Base-by-base conservation (phyloP, 1,139 yeast species). In the Nakaseomyces nivariensis region DNA sequence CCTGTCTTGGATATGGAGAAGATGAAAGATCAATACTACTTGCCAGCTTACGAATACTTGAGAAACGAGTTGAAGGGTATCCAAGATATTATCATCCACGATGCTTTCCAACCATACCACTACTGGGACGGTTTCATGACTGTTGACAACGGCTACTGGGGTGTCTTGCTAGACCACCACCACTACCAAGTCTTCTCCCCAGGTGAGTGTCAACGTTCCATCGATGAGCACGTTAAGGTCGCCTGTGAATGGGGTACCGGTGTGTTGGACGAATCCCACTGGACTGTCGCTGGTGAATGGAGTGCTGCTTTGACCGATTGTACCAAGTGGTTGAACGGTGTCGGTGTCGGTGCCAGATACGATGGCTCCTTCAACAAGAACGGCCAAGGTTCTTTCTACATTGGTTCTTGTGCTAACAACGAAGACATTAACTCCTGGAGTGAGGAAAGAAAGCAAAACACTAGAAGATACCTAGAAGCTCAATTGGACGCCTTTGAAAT, bases 301-400 rank as follows among this genome's bases (percentile, higher is more conserved):
- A 77, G 94, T 31, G 97, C 94, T 22, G 97, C 97, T 1, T 73
- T 90, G 57, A 88, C 96, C 10, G 97, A 92, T 69, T 92, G 98
- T 73, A 81, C 95, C 26, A 75, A 75, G 53, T 86, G 96, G 96
- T 73, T 92, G 53, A 92, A 92, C 62, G 97, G 97, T 59, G 95
- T 87, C 43, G 87, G 87, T 46, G 73, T 81, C 50, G 96, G 96
- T 48, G 82, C 97, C 26, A 79, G 97, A 61, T 89, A 77, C 70
- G 89, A 86, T 48, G 95, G 88, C 29, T 72, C 83, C 47, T 85
- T 69, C 56, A 27, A 45, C 45, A 64, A 66, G 47, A 61, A 61
- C 53, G 51, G 53, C 57, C 77, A 72, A 52, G 64, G 67, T 52
- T 69, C 78, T 27, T 68, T 73, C 32, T 73, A 72, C 61, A 71